Conservation (phyloP, 441 rosid species). For the Adansonia rubrostipa region DNA sequence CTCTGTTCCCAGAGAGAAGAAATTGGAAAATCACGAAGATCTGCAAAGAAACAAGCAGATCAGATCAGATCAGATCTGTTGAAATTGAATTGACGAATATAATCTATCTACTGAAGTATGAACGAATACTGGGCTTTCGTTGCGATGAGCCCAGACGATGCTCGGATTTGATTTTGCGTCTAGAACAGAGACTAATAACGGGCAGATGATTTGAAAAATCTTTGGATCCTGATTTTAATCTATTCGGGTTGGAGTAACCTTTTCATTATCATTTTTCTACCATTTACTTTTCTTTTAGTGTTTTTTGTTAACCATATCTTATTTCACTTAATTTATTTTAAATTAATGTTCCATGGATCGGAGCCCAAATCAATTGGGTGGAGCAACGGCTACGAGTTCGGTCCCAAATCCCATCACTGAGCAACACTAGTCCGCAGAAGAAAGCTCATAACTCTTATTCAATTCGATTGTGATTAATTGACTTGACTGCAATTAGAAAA, state of each 20-base stretch:
- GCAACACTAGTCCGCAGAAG: not conserved
- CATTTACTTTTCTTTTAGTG: no score
- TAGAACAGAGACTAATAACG: not conserved
- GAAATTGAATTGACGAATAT: not conserved
- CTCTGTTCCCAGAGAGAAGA: not conserved
- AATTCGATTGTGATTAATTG: not conserved
- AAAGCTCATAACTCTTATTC: not conserved
- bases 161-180: conserved; percentile 16
- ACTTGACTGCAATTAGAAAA: no score
- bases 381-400: not conserved
- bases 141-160: conserved; percentile 24
- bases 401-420: not conserved
- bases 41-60: conserved; percentile 25
- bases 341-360: no score
- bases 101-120: not conserved
- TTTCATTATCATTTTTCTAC: not conserved
- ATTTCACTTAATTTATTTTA: not conserved
- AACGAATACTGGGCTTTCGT: conserved; percentile 17
- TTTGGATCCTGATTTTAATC: not conserved
- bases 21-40: conserved; percentile 30
- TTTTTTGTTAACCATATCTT: no score
- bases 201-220: not conserved
- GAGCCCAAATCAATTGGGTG: not conserved
- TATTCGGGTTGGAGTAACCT: not conserved
- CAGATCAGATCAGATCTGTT: conserved; percentile 16